phyloP scores from a whole-genome alignment of 176 grass and related monocot species.

The Hyparrhenia diplandra region DNA sequence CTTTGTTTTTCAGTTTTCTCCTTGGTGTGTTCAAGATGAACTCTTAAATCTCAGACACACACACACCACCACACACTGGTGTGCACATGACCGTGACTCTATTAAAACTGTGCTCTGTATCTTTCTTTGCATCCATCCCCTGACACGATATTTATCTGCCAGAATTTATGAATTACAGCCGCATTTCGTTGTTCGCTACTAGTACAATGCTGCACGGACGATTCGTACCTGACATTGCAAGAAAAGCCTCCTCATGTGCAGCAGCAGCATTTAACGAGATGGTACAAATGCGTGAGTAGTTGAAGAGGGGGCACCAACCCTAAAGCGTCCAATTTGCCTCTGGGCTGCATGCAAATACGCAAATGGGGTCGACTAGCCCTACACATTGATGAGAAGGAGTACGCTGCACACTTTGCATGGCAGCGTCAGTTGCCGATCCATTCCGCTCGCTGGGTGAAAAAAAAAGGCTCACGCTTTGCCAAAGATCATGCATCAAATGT shows the following conservation, averaged over 20 bases:
- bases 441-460: neutral
- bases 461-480: neutral
- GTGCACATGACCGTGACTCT: neutral
- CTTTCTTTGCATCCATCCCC: neutral
- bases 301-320: conserved; percentile 26
- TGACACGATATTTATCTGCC: neutral
- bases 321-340: conserved; percentile 30
- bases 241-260: conserved; percentile 36
- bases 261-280: conserved; percentile 45
- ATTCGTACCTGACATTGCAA: conserved; percentile 30
- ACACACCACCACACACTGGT: neutral
- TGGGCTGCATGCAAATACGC: conserved; percentile 20
- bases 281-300: conserved; percentile 37
- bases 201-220: neutral
- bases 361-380: conserved; percentile 17
- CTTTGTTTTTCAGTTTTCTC: too few relatives aligned
- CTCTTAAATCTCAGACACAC: neutral
- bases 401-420: conserved; percentile 22
- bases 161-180: conserved; percentile 21
- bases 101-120: neutral
- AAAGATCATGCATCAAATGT: conserved; percentile 7
- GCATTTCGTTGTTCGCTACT: conserved; percentile 14
- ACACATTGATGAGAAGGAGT: conserved; percentile 39
- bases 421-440: neutral
- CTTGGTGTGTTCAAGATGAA: too few relatives aligned